Conservation (phyloP, 805 yeast species). For the Lipomyces yamadae region DNA sequence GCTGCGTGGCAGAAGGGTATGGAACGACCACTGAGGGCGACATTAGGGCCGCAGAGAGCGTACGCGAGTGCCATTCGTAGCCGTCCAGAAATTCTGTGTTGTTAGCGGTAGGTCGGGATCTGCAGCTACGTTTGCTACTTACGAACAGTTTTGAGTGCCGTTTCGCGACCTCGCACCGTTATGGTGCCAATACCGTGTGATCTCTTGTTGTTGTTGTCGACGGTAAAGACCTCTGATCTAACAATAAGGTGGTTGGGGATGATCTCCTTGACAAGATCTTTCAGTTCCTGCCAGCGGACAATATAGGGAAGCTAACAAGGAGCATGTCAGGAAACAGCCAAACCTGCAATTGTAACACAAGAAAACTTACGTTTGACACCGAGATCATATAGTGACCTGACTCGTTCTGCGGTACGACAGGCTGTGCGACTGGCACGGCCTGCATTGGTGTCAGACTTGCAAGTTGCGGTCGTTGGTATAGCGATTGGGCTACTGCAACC, state of each 20-base stretch:
- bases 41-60: slow-evolving; percentile 18
- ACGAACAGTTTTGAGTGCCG: slow-evolving; percentile 28
- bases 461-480: not conserved
- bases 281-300: slow-evolving; percentile 39
- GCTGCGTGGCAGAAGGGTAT: not conserved
- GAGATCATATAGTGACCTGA: slow-evolving; percentile 11
- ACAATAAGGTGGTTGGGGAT: slow-evolving; percentile 29
- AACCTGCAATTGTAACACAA: not conserved
- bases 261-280: slow-evolving; percentile 37
- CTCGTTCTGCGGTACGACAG: slow-evolving; percentile 9
- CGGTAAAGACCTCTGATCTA: slow-evolving; percentile 32
- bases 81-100: slow-evolving; percentile 25
- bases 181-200: slow-evolving; percentile 35
- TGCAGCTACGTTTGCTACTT: slow-evolving; percentile 4
- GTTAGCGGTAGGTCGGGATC: not conserved
- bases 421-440: not conserved
- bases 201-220: slow-evolving; percentile 19
- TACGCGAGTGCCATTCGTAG: slow-evolving; percentile 33
- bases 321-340: slow-evolving; percentile 12
- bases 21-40: slow-evolving; percentile 1
- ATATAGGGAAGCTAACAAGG: slow-evolving; percentile 32
- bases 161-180: slow-evolving; percentile 33
- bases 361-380: slow-evolving; percentile 15
- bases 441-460: not conserved
- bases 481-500: not conserved